phyloP scores from a whole-genome alignment of 306 rosid genomes.

The Pterocarpus santalinus region DNA sequence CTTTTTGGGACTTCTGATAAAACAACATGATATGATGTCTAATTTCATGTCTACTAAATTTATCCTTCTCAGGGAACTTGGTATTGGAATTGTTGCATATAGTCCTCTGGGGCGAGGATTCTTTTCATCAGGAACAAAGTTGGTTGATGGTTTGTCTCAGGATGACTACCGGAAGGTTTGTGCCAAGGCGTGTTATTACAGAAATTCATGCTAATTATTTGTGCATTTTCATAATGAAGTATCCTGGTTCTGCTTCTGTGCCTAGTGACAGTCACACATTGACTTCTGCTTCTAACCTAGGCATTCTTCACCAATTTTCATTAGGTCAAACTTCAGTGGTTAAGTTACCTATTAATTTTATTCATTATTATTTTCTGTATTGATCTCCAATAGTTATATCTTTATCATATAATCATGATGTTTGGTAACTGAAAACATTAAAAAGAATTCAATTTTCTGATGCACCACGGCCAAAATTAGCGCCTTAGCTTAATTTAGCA shows the following conservation, averaged over 20 bases:
- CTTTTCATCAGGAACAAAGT: constrained; percentile 60
- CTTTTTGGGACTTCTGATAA: background rate
- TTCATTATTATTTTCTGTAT: no score
- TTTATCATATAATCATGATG: no score
- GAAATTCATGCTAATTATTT: background rate
- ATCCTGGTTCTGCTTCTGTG: background rate
- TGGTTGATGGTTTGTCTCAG: constrained; percentile 40
- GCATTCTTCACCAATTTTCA: no score
- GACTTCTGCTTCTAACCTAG: no score
- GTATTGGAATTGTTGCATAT: constrained; percentile 74
- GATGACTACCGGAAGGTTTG: constrained; percentile 68
- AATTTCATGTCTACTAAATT: background rate
- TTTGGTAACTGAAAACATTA: no score
- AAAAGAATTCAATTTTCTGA: no score
- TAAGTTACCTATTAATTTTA: no score
- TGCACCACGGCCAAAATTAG: no score
- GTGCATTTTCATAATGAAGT: background rate
- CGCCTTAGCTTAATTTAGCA: background rate
- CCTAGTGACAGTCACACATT: no score
- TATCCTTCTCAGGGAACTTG: constrained; percentile 56
- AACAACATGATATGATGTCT: background rate
- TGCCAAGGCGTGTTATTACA: background rate
- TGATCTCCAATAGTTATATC: no score
- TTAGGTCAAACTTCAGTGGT: no score
- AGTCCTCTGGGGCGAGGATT: constrained; percentile 80